phyloP scores from a whole-genome alignment of 257 asterid genomes.

The Capsicum baccatum region DNA sequence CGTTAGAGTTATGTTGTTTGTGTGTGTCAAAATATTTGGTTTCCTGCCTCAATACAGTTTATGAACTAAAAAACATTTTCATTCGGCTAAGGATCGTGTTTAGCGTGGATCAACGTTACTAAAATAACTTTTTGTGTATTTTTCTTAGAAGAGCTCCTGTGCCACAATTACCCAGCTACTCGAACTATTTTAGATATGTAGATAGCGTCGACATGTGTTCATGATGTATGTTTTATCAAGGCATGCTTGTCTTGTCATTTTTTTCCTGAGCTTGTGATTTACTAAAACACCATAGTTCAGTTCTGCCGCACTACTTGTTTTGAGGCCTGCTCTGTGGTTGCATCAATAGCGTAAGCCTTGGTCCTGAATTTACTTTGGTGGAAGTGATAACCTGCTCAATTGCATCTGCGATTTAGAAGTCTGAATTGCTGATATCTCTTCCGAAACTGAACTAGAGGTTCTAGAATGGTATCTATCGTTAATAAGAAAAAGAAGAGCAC shows the following conservation, averaged over 20 bases:
- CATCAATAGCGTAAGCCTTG: not conserved
- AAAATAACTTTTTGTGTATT: not conserved
- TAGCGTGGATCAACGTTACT: not conserved
- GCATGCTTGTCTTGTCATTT: not conserved
- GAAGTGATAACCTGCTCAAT: not conserved
- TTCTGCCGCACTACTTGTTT: conserved; percentile 16
- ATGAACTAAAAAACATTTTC: conserved; percentile 5
- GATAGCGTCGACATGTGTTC: not conserved
- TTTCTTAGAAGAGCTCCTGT: not conserved
- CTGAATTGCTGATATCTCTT: not conserved
- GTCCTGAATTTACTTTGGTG: conserved; percentile 7
- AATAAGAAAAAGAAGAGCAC: not conserved
- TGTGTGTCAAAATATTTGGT: not conserved
- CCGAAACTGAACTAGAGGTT: conserved; percentile 10
- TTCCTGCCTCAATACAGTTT: not conserved
- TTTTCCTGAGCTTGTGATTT: conserved; percentile 10
- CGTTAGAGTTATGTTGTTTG: not conserved
- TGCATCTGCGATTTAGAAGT: not conserved
- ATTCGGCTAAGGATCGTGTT: conserved; percentile 19
- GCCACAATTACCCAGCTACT: conserved; percentile 9
- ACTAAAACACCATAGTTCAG: not conserved
- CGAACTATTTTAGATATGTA: not conserved
- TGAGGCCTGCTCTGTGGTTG: not conserved
- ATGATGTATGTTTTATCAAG: not conserved
- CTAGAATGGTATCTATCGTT: conserved; percentile 21